Evolutionary conservation across 805 yeast genomes (phyloP), one percentile per base, ranked within the genome.

Genomic region (Kodamaea laetipori): DNA sequence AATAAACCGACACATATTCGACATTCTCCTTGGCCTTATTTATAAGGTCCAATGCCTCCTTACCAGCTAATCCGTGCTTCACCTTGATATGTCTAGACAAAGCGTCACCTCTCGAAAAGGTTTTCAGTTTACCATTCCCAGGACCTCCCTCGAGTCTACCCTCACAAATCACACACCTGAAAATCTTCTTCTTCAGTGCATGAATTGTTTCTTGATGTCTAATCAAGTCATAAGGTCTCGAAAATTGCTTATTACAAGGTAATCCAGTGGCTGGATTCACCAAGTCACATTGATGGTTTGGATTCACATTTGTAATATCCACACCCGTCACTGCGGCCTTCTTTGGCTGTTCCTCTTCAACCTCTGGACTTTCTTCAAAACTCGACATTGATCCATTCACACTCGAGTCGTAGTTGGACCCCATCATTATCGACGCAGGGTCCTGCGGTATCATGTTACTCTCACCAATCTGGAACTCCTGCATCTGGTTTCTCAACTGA

Each of bases 1-100:
- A 42, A 37, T 26, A 48, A 7, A 47, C 50, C 45, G 47, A 52
- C 23, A 70, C 66, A 55, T 76, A 86, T 63, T 85, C 92, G 40
- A 85, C 89, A 58, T 86, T 79, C 51, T 81, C 86, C 61, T 84
- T 86, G 6, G 94, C 94, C 53, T 76, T 81, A 55, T 82, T 81
- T 52, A 85, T 81, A 32, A 87, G 81, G 42, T 80, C 79, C 45
- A 78, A 72, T n/a, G 87, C 88, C 49, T 82, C 84, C 47, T 71
- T 67, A 30, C 85, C 85, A 31, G 72, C 74, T 43, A 83, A 65
- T 6, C 86, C 85, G 69, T 90, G 98, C 69, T 94, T 90, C 36
- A 90, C 92, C 56, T 95, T 82, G 49, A 71, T 69, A 52, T 71
- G 76, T 43, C 76, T 61, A 1, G 74, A 68, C 48, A 71, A 64